These are phyloP conservation scores for Cornus suecica DNA, from an alignment of 148 eudicot species.

Conservation along the genomic window DNA sequence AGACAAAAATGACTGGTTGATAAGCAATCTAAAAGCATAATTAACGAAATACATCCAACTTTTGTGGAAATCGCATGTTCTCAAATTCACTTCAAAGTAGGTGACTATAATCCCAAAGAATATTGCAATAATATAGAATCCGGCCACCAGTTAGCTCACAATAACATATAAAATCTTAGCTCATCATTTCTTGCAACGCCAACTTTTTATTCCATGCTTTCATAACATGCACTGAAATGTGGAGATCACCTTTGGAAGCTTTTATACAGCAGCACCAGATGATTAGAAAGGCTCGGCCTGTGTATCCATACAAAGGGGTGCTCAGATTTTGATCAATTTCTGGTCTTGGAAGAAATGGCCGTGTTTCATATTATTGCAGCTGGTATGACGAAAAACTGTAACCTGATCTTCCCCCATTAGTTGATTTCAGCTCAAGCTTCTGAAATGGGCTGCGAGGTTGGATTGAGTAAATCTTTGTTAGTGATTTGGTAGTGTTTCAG, in stretches of 20 bases:
- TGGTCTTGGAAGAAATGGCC: constrained; percentile 2
- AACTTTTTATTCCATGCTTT: background rate
- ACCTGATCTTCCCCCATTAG: constrained; percentile 72
- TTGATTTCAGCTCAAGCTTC: constrained; percentile 84
- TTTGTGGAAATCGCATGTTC: background rate
- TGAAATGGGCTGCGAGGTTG: constrained; percentile 79
- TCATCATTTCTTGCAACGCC: background rate
- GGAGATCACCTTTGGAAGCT: background rate
- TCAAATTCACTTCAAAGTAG: background rate
- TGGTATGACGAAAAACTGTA: constrained; percentile 88
- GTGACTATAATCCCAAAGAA: background rate
- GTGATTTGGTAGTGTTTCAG: background rate
- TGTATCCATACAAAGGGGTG: background rate
- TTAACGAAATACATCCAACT: background rate
- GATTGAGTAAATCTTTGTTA: constrained; percentile 1
- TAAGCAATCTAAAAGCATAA: background rate
- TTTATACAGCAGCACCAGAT: background rate
- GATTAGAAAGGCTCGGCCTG: background rate
- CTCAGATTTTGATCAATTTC: background rate
- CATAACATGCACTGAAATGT: background rate
- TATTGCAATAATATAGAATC: background rate
- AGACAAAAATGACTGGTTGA: no score
- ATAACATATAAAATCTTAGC: background rate
- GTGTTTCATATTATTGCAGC: constrained; percentile 41
- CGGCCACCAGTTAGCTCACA: background rate